Evolutionary conservation across 177 flowering plant species (phyloP).

Genomic region (Telopea speciosissima): DNA sequence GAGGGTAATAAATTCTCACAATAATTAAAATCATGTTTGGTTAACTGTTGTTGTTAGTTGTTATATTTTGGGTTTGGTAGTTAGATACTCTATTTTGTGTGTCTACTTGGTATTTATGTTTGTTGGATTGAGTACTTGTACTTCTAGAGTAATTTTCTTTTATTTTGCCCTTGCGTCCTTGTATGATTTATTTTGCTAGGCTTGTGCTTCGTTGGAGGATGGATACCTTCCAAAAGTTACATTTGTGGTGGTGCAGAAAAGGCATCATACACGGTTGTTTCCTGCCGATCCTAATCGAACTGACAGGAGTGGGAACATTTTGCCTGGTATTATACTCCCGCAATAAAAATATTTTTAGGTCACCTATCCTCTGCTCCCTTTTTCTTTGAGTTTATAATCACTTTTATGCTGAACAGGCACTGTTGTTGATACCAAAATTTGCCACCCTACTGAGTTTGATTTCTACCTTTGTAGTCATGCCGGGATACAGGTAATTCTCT

Average conservation of each 20-base stretch:
- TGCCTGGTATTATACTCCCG: conserved; percentile 42
- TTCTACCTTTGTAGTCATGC: conserved; percentile 92
- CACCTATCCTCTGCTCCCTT: no score
- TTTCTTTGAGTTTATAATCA: neutral
- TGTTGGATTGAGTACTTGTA: no score
- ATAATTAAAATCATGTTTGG: no score
- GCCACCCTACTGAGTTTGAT: conserved; percentile 83
- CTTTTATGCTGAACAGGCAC: conserved; percentile 46
- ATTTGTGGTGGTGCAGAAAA: conserved; percentile 85
- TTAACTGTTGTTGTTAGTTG: no score
- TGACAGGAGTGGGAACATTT: conserved; percentile 76
- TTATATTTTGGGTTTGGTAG: no score
- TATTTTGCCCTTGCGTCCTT: neutral
- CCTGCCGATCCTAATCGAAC: conserved; percentile 33
- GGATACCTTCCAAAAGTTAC: conserved; percentile 66
- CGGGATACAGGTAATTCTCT: conserved; percentile 61
- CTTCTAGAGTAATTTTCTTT: no score
- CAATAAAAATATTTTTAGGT: neutral
- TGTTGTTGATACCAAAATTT: conserved; percentile 71
- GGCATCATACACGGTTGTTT: conserved; percentile 85
- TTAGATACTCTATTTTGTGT: no score
- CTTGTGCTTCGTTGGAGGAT: conserved; percentile 63
- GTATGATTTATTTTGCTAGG: conserved; percentile 32
- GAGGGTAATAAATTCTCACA: conserved; percentile 45
- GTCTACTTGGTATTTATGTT: no score